Percentiles rank a stretch among this genome's conserved stretches.
phyloP scores from a whole-genome alignment of 352 stramenopile species.

The Aphanomyces astaci region DNA sequence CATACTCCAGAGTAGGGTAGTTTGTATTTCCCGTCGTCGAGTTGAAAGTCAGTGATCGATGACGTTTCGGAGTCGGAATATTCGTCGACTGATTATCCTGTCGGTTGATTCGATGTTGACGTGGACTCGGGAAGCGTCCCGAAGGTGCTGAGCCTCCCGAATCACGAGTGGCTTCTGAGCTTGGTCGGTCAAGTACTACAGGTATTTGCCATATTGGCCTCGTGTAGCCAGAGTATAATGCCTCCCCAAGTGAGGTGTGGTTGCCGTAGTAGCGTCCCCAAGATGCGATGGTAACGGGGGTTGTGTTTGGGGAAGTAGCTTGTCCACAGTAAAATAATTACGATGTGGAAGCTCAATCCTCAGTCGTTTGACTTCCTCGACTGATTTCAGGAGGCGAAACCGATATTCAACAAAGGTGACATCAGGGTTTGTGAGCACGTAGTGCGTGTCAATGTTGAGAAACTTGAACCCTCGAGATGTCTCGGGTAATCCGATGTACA shows the following conservation, averaged over 20 bases:
- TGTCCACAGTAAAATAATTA: neutral
- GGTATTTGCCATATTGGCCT: neutral
- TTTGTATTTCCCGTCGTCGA: neutral
- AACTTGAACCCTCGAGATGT: neutral
- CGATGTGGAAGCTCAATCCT: neutral
- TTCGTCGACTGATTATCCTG: neutral
- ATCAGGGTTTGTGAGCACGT: neutral
- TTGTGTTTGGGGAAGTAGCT: neutral
- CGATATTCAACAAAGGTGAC: neutral
- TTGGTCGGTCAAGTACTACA: too few species aligned
- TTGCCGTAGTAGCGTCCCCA: neutral
- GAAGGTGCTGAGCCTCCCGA: neutral
- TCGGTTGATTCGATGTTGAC: neutral
- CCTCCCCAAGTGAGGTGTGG: neutral
- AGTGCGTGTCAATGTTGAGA: neutral
- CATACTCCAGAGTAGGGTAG: neutral
- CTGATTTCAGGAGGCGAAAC: neutral
- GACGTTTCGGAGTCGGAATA: neutral
- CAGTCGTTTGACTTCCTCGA: neutral
- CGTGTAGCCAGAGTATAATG: neutral
- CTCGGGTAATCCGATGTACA: neutral
- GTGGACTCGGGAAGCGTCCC: neutral
- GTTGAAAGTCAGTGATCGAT: neutral
- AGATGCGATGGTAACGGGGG: neutral
- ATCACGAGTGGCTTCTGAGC: too few species aligned